A percentile compares a stretch with the other conserved stretches of the same genome.
Evolutionary conservation across 805 yeast genomes (phyloP).

Genomic region (Pichia eremophila): DNA sequence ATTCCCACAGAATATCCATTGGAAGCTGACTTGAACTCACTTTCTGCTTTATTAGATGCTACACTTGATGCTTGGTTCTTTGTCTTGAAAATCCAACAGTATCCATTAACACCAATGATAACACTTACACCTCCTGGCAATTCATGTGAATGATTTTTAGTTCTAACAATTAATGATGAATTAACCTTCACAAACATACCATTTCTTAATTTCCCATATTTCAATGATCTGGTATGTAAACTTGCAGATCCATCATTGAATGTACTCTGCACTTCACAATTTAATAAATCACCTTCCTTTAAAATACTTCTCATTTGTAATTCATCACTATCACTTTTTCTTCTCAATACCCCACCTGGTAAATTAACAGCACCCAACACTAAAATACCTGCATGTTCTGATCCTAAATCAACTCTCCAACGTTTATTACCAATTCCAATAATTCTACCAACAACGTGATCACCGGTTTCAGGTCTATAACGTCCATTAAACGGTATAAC

Average conservation of each 20-base stretch:
- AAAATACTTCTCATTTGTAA: constrained; percentile 88
- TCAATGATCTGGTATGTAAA: constrained; percentile 87
- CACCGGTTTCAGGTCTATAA: constrained; percentile 92
- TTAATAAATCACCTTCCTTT: constrained; percentile 91
- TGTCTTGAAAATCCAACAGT: constrained; percentile 81
- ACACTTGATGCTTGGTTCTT: constrained; percentile 16
- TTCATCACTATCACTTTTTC: constrained; percentile 93
- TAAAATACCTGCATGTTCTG: constrained; percentile 83
- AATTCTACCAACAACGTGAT: constrained; percentile 87
- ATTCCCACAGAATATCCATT: constrained; percentile 42
- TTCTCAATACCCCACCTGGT: constrained; percentile 93
- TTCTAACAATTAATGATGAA: constrained; percentile 68
- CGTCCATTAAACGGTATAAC: constrained; percentile 82
- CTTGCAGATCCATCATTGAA: constrained; percentile 89
- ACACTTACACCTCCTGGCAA: constrained; percentile 92
- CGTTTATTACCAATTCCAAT: constrained; percentile 89
- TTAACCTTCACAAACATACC: constrained; percentile 81
- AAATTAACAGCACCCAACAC: constrained; percentile 93
- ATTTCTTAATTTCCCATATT: constrained; percentile 90
- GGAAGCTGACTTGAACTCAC: constrained; percentile 25
- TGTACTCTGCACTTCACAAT: constrained; percentile 90
- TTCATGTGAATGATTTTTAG: constrained; percentile 78
- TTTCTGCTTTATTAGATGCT: constrained; percentile 24
- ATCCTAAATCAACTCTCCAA: constrained; percentile 96
- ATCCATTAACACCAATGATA: constrained; percentile 92